Evolutionary conservation across 1,284 basidiomycete genomes (phyloP).

Genomic region (Pulveroboletus sp.): DNA sequence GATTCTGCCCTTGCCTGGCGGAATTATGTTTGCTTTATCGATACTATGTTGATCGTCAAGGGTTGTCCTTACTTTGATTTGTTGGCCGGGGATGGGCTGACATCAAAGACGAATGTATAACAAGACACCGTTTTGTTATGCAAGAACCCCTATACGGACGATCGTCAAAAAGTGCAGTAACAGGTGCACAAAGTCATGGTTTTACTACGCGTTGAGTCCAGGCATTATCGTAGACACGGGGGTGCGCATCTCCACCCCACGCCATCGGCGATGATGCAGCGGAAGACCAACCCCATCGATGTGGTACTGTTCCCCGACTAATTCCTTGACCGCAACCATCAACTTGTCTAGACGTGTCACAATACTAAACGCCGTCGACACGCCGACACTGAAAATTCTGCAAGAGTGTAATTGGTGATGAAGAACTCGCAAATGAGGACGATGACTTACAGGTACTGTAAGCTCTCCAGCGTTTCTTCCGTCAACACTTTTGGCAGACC

Average conservation of each 20-base stretch:
- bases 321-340: conserved; percentile 76
- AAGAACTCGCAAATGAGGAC: background rate
- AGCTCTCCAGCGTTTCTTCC: conserved; percentile 63
- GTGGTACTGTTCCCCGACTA: conserved; percentile 81
- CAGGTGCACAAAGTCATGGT: background rate
- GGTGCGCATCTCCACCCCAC: conserved; percentile 21
- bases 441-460: conserved; percentile 64
- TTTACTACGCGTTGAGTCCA: background rate
- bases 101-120: too few species aligned
- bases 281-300: conserved; percentile 64
- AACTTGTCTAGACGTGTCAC: conserved; percentile 67
- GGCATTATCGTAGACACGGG: conserved; percentile 8
- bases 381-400: conserved; percentile 76
- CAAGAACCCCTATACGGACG: too few species aligned
- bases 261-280: conserved; percentile 11
- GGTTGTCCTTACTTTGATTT: too few species aligned
- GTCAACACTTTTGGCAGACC: conserved; percentile 66
- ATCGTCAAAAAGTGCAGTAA: too few species aligned
- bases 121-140: too few species aligned
- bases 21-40: too few species aligned
- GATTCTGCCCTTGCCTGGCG: too few species aligned
- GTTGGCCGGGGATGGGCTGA: too few species aligned
- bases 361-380: conserved; percentile 67
- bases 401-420: background rate
- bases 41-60: too few species aligned